A percentile compares a stretch with the other conserved stretches of the same genome.
Conservation (phyloP, 257 asterid species). For the Solanum microdontum region DNA sequence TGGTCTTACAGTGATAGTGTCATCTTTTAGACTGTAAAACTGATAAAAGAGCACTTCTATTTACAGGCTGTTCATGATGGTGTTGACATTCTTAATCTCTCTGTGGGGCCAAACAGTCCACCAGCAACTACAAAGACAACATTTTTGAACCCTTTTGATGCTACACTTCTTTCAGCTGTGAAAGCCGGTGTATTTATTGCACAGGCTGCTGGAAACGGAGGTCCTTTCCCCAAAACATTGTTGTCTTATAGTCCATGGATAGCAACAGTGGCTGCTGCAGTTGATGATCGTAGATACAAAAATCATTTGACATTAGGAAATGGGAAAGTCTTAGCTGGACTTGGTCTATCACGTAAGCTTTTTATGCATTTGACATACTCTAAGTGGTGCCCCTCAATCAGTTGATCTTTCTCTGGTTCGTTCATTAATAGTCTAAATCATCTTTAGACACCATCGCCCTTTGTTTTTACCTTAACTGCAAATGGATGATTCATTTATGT, state of each 20-base stretch:
- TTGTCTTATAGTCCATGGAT: constrained; percentile 99
- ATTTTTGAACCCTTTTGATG: constrained; percentile 87
- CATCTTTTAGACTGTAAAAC: neutral
- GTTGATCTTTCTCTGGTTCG: neutral
- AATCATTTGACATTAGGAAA: constrained; percentile 87
- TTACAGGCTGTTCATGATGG: constrained; percentile 96
- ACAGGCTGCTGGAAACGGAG: constrained; percentile 99
- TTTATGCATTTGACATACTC: neutral
- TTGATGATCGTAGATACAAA: constrained; percentile 92
- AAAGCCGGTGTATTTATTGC: constrained; percentile 95
- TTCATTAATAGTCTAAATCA: neutral
- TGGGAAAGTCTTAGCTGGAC: constrained; percentile 74
- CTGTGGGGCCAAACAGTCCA: constrained; percentile 99
- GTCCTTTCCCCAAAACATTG: constrained; percentile 91
- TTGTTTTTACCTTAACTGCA: neutral
- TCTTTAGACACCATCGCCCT: neutral
- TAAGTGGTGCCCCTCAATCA: neutral
- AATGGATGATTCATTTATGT: neutral
- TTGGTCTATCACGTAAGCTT: constrained; percentile 89
- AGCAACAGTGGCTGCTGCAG: constrained; percentile 94
- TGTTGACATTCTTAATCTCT: constrained; percentile 89
- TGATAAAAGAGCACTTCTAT: constrained; percentile 13
- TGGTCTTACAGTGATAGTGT: neutral
- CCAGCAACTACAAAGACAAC: constrained; percentile 90
- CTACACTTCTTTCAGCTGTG: constrained; percentile 88